Evolutionary conservation across 495 filamentous ascomycete species (phyloP), one percentile per base, ranked within the genome.

Genomic region (Tuber microsphaerosporum): DNA sequence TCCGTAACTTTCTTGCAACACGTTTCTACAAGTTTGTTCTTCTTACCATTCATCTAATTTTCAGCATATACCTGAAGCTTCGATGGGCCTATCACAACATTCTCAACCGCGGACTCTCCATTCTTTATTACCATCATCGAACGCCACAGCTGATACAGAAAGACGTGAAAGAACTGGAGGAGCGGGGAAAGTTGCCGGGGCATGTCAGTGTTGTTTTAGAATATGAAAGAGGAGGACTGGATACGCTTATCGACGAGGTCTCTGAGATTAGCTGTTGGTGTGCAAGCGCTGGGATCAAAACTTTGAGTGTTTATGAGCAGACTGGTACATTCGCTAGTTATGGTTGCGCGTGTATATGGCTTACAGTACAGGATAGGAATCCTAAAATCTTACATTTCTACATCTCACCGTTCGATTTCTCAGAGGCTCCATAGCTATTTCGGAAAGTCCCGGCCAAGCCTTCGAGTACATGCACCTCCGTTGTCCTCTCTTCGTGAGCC

Each of bases 191-290:
- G 72, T 79, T 97, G 69, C 95, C 95, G 4, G 86, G 91, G 73
- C 96, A 98, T 83, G 81, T 99, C 34, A 97, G 93, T 82, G 90
- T 97, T 10, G 90, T 98, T 75, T 84, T 99, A 76, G 91, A 90
- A 9, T 83, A 92, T 73, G 89, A 94, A 70, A 89, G 90, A 76
- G 89, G 91, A 69, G 91, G 88, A 2, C 81, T 97, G 72, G 92
- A 96, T 75, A 89, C 88, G 61, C 85, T 99, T 75, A 89, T 97
- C 85, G 91, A 97, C 78, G 94, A 99, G 84, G 91, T 92, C 16
- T 89, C 93, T 34, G 94, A 99, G 78, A 87, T 98, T 74, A 89
- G 91, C 16, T 94, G 94, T 44, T 99, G 95, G 95, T 94, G 91
- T 84, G 89, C 93, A 9, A 91, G 92, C 80, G 90, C 92, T 22